Evolutionary conservation across 441 rosid species (phyloP), one percentile per base, ranked within the genome.

Genomic region (Populus trichocarpa): DNA sequence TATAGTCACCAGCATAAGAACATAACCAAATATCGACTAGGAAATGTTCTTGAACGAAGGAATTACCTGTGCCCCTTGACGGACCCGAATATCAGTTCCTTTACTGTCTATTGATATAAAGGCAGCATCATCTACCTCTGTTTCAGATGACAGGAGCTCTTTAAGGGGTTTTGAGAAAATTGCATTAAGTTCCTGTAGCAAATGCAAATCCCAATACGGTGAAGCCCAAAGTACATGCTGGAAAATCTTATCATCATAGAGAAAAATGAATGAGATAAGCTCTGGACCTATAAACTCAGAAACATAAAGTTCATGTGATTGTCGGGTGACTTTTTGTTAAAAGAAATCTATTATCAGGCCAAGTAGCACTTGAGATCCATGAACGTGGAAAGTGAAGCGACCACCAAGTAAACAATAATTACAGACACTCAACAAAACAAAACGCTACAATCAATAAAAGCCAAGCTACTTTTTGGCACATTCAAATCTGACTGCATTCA

Each of bases 81-180:
- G 97, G 69, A 96, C 93, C 28, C 99, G 87, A 42, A 94, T 84
- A 84, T 96, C 96, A 30, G 84, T 89, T 74, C 99, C 99, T 86
- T 89, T 96, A 87, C 99, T 92, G 84, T 96, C 99, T 75, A 96
- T 90, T 38, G 98, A 96, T 80, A 96, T 94, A 40, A 96, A 82
- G 76, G 99, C 98, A 73, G 91, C 99, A 81, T 94, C 99, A 32
- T 94, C 99, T 40, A 94, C 90, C 81, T 92, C 98, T 61, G 82
- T 71, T 79, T 90, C 97, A 0, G 70, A 72, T 0, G 93, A 90
- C 68, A 94, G 67, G 25, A 94, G 85, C 85, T 90, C 92, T 79
- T 81, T 92, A 40, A 94, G 92, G 69, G 91, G 95, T 83, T 90
- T 96, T 18, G 96, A 96, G 83, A 94, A 94, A 12, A 92, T 76